Percentiles rank a stretch among this genome's conserved stretches.
phyloP scores from a whole-genome alignment of 1,284 basidiomycete genomes.

The Cryptococcus amylolentus region DNA sequence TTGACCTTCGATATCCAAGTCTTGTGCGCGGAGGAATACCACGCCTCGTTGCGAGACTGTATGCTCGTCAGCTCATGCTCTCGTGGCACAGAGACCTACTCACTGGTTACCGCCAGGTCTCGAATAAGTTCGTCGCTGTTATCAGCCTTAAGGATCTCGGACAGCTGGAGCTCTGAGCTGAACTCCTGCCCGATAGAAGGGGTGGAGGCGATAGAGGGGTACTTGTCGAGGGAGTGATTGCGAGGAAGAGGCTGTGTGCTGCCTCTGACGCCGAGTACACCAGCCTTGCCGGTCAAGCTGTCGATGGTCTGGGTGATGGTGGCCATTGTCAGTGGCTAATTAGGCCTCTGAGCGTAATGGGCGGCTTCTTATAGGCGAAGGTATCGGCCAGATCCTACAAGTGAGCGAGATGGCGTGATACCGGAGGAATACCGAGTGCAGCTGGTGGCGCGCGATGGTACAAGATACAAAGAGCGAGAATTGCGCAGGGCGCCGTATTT shows the following conservation, averaged over 20 bases:
- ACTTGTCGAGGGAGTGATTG: conserved; percentile 7
- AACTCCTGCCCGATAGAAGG: conserved; percentile 45
- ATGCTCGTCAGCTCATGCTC: background rate
- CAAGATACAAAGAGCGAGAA: no score
- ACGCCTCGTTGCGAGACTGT: conserved; percentile 64
- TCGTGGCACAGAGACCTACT: background rate
- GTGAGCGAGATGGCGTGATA: no score
- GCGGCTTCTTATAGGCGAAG: no score
- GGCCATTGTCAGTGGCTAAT: background rate
- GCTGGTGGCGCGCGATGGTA: no score
- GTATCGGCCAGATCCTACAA: no score
- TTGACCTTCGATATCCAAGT: conserved; percentile 53
- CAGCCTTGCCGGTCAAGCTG: conserved; percentile 1
- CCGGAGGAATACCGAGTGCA: no score
- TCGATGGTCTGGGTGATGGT: conserved; percentile 1
- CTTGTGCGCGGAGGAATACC: conserved; percentile 64
- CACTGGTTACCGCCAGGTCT: conserved; percentile 56
- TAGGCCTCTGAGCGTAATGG: no score
- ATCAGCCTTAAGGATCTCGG: conserved; percentile 46
- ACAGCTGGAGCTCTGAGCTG: conserved; percentile 48
- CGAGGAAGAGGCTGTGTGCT: conserved; percentile 2
- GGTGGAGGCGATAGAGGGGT: conserved; percentile 26
- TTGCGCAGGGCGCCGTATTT: no score
- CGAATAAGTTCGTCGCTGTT: conserved; percentile 53
- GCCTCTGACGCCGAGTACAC: conserved; percentile 5